Percentiles rank a stretch among this genome's conserved stretches.
phyloP scores from a whole-genome alignment of 2,329 filamentous ascomycete species.

The Colletotrichum sp. region DNA sequence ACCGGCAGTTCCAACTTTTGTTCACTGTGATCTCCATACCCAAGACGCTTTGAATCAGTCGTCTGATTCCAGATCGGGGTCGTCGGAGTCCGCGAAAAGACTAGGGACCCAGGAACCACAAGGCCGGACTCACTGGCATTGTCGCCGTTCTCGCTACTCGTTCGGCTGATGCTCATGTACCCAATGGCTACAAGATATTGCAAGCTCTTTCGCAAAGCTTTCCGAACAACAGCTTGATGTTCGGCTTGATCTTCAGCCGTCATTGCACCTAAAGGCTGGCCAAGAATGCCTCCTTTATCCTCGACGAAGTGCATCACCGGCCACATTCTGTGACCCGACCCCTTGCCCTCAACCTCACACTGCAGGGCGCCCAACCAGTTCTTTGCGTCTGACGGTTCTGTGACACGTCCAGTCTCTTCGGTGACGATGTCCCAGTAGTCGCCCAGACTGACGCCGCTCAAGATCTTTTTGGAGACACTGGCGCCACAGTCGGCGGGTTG shows the following conservation, averaged over 20 bases:
- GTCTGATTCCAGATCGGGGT: not conserved
- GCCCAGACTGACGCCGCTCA: constrained; percentile 15
- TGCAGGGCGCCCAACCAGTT: constrained; percentile 2
- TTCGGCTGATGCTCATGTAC: not conserved
- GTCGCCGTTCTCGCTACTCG: not conserved
- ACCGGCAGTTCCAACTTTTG: not conserved
- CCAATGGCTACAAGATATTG: constrained; percentile 6
- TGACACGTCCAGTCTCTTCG: not conserved
- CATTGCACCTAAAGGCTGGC: not conserved
- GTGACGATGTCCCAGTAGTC: constrained; percentile 25
- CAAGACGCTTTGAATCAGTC: not conserved
- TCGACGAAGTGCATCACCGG: constrained; percentile 28
- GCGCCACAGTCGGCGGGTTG: not conserved
- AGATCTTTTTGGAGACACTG: not conserved
- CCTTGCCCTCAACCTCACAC: constrained; percentile 2
- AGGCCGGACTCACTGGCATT: constrained; percentile 15
- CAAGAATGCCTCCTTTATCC: not conserved
- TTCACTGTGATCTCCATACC: not conserved
- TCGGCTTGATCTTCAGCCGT: not conserved
- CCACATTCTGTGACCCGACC: constrained; percentile 25
- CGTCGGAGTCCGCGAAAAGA: constrained; percentile 5
- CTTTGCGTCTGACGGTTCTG: constrained; percentile 6
- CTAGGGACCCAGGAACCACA: constrained; percentile 20
- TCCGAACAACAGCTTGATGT: not conserved
- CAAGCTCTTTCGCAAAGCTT: not conserved